These are phyloP conservation scores for Eucalyptus lansdowneana DNA, from an alignment of 345 rosid species.

Conservation along the genomic window DNA sequence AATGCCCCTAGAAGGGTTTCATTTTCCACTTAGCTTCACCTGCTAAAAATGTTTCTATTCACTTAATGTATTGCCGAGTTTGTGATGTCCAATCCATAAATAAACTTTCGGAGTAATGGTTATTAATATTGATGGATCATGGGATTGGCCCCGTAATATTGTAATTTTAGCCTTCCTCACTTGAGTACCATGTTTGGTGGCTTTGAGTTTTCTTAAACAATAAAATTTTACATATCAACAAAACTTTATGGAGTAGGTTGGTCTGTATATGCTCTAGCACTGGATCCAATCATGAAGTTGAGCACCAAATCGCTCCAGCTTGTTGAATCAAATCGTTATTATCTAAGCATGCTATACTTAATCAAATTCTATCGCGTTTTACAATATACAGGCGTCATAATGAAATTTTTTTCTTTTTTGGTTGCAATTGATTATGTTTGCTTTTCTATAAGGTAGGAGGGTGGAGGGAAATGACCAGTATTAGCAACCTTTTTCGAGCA, in stretches of 20 bases:
- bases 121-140: background rate
- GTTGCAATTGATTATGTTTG: background rate
- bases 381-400: background rate
- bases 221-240: background rate
- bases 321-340: background rate
- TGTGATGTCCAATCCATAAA: background rate
- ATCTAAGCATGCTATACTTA: background rate
- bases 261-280: background rate
- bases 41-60: background rate
- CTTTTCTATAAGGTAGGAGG: background rate
- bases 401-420: background rate
- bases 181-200: background rate
- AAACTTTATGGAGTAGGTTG: background rate
- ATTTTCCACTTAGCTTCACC: background rate
- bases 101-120: background rate
- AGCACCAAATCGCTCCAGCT: background rate
- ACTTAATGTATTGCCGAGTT: background rate
- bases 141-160: background rate
- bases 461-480: background rate
- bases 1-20: background rate
- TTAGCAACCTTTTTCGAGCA: background rate
- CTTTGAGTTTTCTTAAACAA: background rate
- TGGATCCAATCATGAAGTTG: background rate
- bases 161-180: background rate
- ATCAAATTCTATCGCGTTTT: background rate